phyloP scores from a whole-genome alignment of 169 alveolate genomes.

The Babesia gibsoni region DNA sequence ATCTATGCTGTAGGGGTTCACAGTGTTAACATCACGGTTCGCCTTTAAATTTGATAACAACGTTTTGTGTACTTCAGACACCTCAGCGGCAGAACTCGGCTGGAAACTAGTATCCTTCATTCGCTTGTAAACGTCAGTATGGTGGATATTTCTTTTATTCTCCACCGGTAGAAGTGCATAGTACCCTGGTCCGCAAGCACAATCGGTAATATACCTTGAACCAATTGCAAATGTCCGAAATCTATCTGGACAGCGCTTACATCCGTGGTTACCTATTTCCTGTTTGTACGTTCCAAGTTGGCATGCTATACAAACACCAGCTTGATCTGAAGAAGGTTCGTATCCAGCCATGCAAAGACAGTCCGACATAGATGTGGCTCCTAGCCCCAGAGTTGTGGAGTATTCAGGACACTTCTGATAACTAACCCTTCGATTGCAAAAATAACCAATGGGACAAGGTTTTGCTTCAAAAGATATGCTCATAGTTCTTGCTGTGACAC shows the following conservation, averaged over 20 bases:
- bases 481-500: background rate
- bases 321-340: conserved; percentile 44
- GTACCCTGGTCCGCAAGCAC: conserved; percentile 77
- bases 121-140: conserved; percentile 2
- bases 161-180: conserved; percentile 29
- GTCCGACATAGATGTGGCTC: conserved; percentile 48
- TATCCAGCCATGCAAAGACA: conserved; percentile 75
- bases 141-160: too few species aligned
- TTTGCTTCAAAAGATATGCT: conserved; percentile 30
- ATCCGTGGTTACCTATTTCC: conserved; percentile 58
- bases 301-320: conserved; percentile 63
- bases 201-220: conserved; percentile 66
- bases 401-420: conserved; percentile 64
- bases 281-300: conserved; percentile 69
- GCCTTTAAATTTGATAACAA: background rate
- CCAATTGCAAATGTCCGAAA: conserved; percentile 63
- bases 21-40: background rate
- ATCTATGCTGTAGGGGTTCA: conserved; percentile 8
- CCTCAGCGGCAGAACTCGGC: background rate
- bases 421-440: conserved; percentile 45
- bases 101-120: background rate
- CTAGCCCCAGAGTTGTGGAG: conserved; percentile 62
- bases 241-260: conserved; percentile 67
- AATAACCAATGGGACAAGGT: conserved; percentile 67
- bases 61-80: background rate